These are phyloP conservation scores for Leucaena leucocephala DNA, from an alignment of 306 rosid genomes.

Conservation along the genomic window DNA sequence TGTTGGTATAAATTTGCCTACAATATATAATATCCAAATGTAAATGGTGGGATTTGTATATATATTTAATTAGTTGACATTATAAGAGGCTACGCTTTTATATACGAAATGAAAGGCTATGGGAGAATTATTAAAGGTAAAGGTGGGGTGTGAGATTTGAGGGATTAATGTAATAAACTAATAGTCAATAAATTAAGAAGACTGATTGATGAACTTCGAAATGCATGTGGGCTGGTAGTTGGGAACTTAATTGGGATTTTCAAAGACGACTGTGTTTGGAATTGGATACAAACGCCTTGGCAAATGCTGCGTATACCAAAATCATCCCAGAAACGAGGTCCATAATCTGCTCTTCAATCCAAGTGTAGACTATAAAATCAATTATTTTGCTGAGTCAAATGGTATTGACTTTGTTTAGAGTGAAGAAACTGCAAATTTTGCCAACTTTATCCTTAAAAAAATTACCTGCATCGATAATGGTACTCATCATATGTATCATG, in stretches of 20 bases:
- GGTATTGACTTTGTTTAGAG: neutral
- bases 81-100: slow-evolving; percentile 17
- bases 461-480: no score
- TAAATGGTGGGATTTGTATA: slow-evolving; percentile 50
- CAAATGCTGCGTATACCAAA: slow-evolving; percentile 1
- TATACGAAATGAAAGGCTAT: slow-evolving; percentile 30
- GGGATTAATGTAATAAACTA: slow-evolving; percentile 27
- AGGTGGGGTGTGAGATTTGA: slow-evolving; percentile 36
- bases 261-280: slow-evolving; percentile 30
- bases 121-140: slow-evolving; percentile 44
- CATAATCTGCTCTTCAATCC: slow-evolving; percentile 27
- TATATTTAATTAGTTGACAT: neutral
- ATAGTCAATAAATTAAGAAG: slow-evolving; percentile 8
- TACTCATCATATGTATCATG: no score
- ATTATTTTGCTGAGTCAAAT: no score
- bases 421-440: neutral
- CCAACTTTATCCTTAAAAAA: neutral
- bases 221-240: slow-evolving; percentile 40
- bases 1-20: slow-evolving; percentile 38
- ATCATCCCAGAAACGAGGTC: slow-evolving; percentile 34
- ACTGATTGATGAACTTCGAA: slow-evolving; percentile 9
- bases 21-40: no score
- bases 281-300: slow-evolving; percentile 26
- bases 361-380: neutral
- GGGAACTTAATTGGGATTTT: slow-evolving; percentile 42